Percentiles rank a stretch among this genome's conserved stretches.
Conservation (phyloP, 1,139 yeast genomes). For the Geotrichum candidum region DNA sequence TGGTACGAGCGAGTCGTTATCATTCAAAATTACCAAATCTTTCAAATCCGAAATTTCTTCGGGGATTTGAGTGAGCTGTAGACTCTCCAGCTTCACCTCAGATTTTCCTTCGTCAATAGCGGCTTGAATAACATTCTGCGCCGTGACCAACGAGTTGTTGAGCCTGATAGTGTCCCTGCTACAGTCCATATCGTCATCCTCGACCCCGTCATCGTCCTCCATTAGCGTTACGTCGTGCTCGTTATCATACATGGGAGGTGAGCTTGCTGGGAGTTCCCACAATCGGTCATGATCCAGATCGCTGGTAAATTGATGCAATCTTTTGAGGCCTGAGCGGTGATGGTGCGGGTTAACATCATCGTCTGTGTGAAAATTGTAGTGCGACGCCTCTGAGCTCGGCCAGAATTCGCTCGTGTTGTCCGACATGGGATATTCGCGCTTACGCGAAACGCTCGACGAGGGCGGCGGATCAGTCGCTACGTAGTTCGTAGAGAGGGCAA, state of each 20-base stretch:
- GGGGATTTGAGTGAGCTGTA: slow-evolving; percentile 45
- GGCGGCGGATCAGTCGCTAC: neutral
- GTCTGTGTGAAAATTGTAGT: slow-evolving; percentile 25
- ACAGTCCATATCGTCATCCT: neutral
- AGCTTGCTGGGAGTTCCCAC: slow-evolving; percentile 22
- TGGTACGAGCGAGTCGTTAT: slow-evolving; percentile 23
- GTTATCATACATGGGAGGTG: slow-evolving; percentile 24
- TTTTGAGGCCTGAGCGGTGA: neutral
- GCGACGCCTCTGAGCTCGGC: slow-evolving; percentile 22
- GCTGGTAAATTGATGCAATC: slow-evolving; percentile 10
- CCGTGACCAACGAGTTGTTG: slow-evolving; percentile 14
- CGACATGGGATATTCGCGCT: slow-evolving; percentile 28
- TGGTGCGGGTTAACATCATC: slow-evolving; percentile 23
- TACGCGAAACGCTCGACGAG: slow-evolving; percentile 21
- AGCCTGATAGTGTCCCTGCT: neutral
- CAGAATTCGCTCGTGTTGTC: slow-evolving; percentile 17
- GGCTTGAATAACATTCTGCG: slow-evolving; percentile 22
- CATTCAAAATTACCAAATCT: slow-evolving; percentile 15
- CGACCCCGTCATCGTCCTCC: slow-evolving; percentile 10
- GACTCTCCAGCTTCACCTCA: slow-evolving; percentile 41
- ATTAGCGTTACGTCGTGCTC: slow-evolving; percentile 3
- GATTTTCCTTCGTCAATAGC: slow-evolving; percentile 37
- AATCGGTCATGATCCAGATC: slow-evolving; percentile 14
- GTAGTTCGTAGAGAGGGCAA: slow-evolving; percentile 22
- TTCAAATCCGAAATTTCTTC: slow-evolving; percentile 21